Evolutionary conservation across 306 rosid species (phyloP).

Genomic region (Psophocarpus tetragonolobus): DNA sequence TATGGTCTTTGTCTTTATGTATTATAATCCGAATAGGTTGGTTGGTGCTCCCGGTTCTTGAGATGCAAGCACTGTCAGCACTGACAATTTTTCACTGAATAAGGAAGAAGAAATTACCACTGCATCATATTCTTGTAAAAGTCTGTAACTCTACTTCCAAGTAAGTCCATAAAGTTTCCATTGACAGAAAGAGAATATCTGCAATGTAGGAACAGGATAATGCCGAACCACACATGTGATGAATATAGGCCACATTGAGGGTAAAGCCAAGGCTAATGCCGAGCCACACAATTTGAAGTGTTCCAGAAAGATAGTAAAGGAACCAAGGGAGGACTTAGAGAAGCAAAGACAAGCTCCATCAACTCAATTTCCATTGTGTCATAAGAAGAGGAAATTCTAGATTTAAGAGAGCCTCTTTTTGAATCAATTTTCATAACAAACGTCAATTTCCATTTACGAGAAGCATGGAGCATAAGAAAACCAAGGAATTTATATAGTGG

Average conservation of each 20-base stretch:
- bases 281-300: no score
- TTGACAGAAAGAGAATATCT: constrained; percentile 87
- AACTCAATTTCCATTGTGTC: constrained; percentile 40
- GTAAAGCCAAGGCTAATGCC: no score
- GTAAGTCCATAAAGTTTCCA: constrained; percentile 57
- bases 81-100: constrained; percentile 34
- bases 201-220: constrained; percentile 28
- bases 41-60: constrained; percentile 80
- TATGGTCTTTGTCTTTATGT: constrained; percentile 37
- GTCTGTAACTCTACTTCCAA: constrained; percentile 62
- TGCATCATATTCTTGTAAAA: constrained; percentile 73
- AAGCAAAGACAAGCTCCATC: constrained; percentile 54
- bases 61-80: constrained; percentile 57
- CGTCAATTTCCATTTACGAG: constrained; percentile 35
- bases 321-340: constrained; percentile 45
- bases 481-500: not conserved
- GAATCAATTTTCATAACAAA: constrained; percentile 70
- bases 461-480: not conserved
- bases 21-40: constrained; percentile 62
- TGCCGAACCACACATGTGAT: constrained; percentile 43
- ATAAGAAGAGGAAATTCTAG: constrained; percentile 69
- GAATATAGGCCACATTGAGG: constrained; percentile 74
- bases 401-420: constrained; percentile 80
- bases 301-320: no score
- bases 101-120: constrained; percentile 64